Conservation (phyloP, 495 filamentous ascomycete genomes). For the Usnea hakonensis region DNA sequence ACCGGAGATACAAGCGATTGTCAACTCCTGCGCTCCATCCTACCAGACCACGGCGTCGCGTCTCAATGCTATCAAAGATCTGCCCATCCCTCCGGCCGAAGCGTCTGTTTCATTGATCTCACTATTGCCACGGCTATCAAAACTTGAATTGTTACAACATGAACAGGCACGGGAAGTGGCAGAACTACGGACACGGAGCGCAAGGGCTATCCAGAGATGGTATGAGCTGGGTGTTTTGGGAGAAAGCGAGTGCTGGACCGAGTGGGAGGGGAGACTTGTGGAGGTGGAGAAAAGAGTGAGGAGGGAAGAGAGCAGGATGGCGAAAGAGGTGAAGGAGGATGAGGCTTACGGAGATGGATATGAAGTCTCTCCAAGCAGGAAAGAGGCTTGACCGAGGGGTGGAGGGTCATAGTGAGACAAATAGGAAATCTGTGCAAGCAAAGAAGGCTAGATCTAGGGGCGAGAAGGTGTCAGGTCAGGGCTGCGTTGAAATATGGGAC, state of each 20-base stretch:
- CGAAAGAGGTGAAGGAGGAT: slow-evolving; percentile 34
- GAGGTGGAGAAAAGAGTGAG: slow-evolving; percentile 58
- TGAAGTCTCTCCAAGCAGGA: background rate
- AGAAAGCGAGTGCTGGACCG: slow-evolving; percentile 63
- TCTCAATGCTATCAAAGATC: slow-evolving; percentile 70
- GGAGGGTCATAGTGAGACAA: too few relatives aligned
- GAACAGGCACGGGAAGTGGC: slow-evolving; percentile 65
- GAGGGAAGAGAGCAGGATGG: slow-evolving; percentile 45
- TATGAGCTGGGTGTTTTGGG: slow-evolving; percentile 66
- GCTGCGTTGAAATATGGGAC: background rate
- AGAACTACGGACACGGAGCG: slow-evolving; percentile 64
- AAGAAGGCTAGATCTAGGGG: background rate
- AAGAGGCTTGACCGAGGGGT: too few relatives aligned
- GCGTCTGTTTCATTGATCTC: slow-evolving; percentile 59
- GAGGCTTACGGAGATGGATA: slow-evolving; percentile 16
- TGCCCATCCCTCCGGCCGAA: slow-evolving; percentile 62
- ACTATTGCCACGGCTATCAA: slow-evolving; percentile 63
- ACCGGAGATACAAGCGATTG: slow-evolving; percentile 50
- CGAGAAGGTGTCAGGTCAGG: background rate
- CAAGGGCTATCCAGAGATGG: slow-evolving; percentile 66
- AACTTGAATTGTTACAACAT: slow-evolving; percentile 55
- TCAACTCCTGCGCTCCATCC: slow-evolving; percentile 64
- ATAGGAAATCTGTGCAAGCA: background rate
- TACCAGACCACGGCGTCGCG: slow-evolving; percentile 73
- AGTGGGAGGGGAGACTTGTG: slow-evolving; percentile 62